Percentiles rank a stretch among this genome's conserved stretches.
Conservation (phyloP, 1,284 basidiomycete species). For the Trametes polyzona region DNA sequence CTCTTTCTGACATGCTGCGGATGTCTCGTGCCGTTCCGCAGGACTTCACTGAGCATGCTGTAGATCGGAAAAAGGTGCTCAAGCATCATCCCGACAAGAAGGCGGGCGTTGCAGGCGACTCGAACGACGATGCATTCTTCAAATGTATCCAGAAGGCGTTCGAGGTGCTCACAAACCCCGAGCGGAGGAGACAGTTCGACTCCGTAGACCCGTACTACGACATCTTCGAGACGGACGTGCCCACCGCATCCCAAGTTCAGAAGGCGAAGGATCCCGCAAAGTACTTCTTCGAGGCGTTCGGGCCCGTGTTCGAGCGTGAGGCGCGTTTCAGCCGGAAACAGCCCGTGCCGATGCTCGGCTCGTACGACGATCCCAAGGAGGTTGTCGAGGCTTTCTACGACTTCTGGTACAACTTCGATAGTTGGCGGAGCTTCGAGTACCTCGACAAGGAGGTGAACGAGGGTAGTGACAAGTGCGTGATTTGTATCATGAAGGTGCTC, state of each 20-base stretch:
- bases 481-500: not conserved
- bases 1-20: not conserved
- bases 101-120: constrained; percentile 71
- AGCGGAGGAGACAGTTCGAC: constrained; percentile 95
- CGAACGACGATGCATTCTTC: constrained; percentile 98
- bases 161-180: constrained; percentile 88
- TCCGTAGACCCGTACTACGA: constrained; percentile 86
- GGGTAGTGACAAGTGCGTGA: constrained; percentile 85
- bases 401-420: constrained; percentile 99
- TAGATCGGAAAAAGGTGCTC: constrained; percentile 97
- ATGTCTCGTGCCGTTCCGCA: no score
- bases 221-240: constrained; percentile 79
- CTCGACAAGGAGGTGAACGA: constrained; percentile 99
- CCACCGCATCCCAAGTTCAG: constrained; percentile 72
- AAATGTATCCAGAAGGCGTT: constrained; percentile 98
- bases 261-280: constrained; percentile 54
- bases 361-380: constrained; percentile 73
- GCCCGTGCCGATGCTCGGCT: constrained; percentile 87
- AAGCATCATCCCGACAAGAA: constrained; percentile 99
- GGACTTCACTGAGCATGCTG: constrained; percentile 1
- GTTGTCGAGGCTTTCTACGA: constrained; percentile 95
- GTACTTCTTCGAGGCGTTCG: constrained; percentile 67
- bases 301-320: constrained; percentile 89
- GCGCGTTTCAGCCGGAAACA: constrained; percentile 88
- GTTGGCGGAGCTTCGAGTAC: constrained; percentile 98